Evolutionary conservation across 1,284 basidiomycete species (phyloP).

Genomic region (Microbotryum saponariae): DNA sequence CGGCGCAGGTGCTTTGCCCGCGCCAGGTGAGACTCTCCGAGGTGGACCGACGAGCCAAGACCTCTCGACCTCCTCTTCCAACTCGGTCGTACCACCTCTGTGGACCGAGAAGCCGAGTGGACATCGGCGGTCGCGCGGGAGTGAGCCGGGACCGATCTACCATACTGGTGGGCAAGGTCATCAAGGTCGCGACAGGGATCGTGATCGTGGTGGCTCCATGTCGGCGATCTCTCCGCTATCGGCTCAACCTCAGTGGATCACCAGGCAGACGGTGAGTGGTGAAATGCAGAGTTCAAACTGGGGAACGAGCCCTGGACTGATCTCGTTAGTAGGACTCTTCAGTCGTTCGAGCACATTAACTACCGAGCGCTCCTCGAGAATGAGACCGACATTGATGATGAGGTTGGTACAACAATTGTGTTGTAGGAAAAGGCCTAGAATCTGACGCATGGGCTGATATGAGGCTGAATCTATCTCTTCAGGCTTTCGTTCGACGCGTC

Average conservation of each 20-base stretch:
- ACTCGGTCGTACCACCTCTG: background rate
- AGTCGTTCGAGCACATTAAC: constrained; percentile 10
- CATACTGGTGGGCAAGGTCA: background rate
- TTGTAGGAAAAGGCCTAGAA: too few relatives aligned
- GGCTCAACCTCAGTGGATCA: constrained; percentile 7
- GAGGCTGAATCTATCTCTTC: background rate
- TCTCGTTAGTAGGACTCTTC: background rate
- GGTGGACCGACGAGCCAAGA: background rate
- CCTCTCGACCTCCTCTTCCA: background rate
- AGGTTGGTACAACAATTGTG: background rate
- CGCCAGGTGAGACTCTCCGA: background rate
- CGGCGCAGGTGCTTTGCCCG: too few relatives aligned
- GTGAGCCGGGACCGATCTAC: background rate
- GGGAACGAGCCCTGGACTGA: too few relatives aligned
- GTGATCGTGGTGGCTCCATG: background rate
- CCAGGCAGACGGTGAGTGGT: background rate
- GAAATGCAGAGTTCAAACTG: background rate
- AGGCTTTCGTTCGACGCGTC: constrained; percentile 22
- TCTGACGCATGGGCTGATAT: background rate
- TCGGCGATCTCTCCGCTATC: constrained; percentile 2
- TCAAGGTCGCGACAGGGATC: background rate
- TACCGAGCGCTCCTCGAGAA: constrained; percentile 22
- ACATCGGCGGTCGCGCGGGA: background rate
- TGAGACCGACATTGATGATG: constrained; percentile 17
- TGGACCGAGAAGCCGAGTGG: too few relatives aligned